Conservation (phyloP, 257 asterid genomes). For the Nicotiana undulata region DNA sequence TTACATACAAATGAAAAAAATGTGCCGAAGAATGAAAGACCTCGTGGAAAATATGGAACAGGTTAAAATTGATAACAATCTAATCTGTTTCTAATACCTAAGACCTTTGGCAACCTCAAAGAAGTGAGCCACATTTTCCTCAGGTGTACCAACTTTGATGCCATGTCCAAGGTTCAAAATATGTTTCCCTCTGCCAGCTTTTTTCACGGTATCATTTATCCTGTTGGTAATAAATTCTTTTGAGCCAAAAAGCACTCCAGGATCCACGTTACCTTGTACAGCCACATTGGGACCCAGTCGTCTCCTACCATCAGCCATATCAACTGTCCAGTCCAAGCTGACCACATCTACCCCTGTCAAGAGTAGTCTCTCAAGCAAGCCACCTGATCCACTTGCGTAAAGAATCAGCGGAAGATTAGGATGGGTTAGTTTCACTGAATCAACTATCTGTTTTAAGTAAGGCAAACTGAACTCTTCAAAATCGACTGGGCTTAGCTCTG, state of each 20-base stretch:
- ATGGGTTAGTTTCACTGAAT: slow-evolving; percentile 67
- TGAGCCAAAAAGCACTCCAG: slow-evolving; percentile 95
- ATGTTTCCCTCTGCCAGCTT: slow-evolving; percentile 92
- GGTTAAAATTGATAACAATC: not conserved
- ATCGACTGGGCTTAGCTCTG: slow-evolving; percentile 91
- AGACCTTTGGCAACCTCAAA: slow-evolving; percentile 94
- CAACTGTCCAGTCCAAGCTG: slow-evolving; percentile 99
- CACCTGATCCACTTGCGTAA: slow-evolving; percentile 97
- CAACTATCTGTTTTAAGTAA: slow-evolving; percentile 73
- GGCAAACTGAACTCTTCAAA: slow-evolving; percentile 97
- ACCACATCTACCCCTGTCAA: slow-evolving; percentile 86
- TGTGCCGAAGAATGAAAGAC: slow-evolving; percentile 7
- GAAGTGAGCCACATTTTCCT: slow-evolving; percentile 96
- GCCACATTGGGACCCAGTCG: slow-evolving; percentile 77
- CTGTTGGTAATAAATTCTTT: slow-evolving; percentile 84
- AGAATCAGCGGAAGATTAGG: slow-evolving; percentile 74
- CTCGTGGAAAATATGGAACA: slow-evolving; percentile 11
- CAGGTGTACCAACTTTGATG: slow-evolving; percentile 91
- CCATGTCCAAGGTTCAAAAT: slow-evolving; percentile 98
- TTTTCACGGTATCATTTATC: slow-evolving; percentile 73
- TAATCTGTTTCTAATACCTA: slow-evolving; percentile 38
- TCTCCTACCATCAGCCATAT: slow-evolving; percentile 93
- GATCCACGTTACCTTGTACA: slow-evolving; percentile 91
- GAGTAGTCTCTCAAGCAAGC: slow-evolving; percentile 92
- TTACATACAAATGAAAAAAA: not conserved